These are phyloP conservation scores for Colletotrichum camelliae DNA, from an alignment of 2,329 filamentous ascomycete genomes.

Conservation along the genomic window DNA sequence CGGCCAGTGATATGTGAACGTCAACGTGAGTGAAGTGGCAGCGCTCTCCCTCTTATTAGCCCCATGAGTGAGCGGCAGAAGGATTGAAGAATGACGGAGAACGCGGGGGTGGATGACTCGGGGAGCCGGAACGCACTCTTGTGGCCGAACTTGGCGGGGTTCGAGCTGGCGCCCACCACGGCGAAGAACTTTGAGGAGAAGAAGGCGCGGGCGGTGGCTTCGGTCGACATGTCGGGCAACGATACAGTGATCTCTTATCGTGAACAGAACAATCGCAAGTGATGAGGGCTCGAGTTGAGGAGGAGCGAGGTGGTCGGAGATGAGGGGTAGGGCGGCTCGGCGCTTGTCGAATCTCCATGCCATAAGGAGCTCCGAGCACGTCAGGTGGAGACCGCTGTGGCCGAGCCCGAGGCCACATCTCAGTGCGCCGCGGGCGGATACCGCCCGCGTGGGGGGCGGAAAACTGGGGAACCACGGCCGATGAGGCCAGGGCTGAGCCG, in stretches of 20 bases:
- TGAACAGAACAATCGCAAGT: background rate
- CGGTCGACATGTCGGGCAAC: constrained; percentile 61
- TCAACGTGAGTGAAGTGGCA: background rate
- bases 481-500: background rate
- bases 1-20: background rate
- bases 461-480: background rate
- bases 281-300: background rate
- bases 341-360: constrained; percentile 2
- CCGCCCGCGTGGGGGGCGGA: background rate
- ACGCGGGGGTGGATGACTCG: background rate
- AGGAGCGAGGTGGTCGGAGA: constrained; percentile 15
- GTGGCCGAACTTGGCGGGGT: constrained; percentile 85
- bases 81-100: background rate
- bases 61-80: background rate
- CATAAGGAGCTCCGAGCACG: constrained; percentile 12
- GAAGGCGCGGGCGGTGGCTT: constrained; percentile 77
- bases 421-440: background rate
- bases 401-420: background rate
- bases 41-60: background rate
- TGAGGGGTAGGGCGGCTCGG: constrained; percentile 9
- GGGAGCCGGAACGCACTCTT: constrained; percentile 64
- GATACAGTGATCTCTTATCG: background rate
- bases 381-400: background rate
- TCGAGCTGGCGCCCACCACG: constrained; percentile 88
- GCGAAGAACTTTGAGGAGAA: constrained; percentile 83